Evolutionary conservation across 2,329 filamentous ascomycete genomes (phyloP).

Genomic region (Trichoderma breve): DNA sequence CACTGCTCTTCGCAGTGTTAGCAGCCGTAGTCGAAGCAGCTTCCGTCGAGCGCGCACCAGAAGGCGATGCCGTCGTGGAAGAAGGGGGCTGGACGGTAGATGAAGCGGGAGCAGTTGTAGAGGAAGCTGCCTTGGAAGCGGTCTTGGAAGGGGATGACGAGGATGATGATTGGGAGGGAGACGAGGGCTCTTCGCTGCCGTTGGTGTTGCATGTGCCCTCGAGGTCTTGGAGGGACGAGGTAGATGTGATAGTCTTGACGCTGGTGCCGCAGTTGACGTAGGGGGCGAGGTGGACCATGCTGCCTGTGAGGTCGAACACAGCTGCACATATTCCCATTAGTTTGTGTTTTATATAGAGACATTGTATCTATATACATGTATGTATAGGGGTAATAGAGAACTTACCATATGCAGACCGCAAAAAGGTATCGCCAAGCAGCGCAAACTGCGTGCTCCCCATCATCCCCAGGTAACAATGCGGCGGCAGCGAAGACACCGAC

Average conservation of each 20-base stretch:
- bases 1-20: not conserved
- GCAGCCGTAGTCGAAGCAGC: not conserved
- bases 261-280: constrained; percentile 48
- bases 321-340: constrained; percentile 30
- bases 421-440: constrained; percentile 54
- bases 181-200: not conserved
- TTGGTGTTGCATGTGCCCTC: constrained; percentile 22
- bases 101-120: not conserved
- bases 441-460: constrained; percentile 46
- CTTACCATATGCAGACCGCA: constrained; percentile 52
- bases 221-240: constrained; percentile 22
- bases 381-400: not conserved
- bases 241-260: constrained; percentile 22
- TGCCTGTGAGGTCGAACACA: constrained; percentile 51
- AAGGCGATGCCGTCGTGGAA: not conserved
- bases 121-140: not conserved
- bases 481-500: constrained; percentile 24
- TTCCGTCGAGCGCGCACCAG: not conserved
- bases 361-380: not conserved
- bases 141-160: not conserved
- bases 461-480: constrained; percentile 50
- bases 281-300: constrained; percentile 49
- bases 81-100: not conserved
- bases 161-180: not conserved
- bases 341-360: not conserved